Conservation (phyloP, 2,329 filamentous ascomycete species). For the Botrytis elliptica region DNA sequence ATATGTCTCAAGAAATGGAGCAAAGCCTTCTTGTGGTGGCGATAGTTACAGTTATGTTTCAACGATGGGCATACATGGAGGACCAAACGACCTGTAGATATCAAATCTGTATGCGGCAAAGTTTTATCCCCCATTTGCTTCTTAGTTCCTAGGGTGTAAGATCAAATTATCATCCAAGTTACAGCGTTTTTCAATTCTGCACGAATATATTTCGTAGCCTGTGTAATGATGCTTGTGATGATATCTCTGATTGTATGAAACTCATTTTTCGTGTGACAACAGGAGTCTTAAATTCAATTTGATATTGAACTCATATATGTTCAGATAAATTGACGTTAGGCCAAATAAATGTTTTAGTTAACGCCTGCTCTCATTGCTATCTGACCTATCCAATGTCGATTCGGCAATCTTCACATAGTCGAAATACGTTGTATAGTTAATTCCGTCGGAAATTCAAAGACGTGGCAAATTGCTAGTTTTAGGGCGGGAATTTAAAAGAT, state of each 20-base stretch:
- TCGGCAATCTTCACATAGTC: neutral
- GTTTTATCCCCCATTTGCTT: neutral
- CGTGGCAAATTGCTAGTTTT: too few relatives aligned
- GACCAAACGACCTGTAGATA: neutral
- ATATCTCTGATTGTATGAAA: neutral
- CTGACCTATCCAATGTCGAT: neutral
- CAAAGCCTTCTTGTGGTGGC: fast-evolving
- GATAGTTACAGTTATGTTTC: neutral
- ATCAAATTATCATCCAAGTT: fast-evolving
- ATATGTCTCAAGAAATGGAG: neutral
- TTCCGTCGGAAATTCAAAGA: too few relatives aligned
- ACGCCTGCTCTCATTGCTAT: neutral
- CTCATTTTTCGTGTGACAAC: neutral
- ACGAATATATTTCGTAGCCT: neutral
- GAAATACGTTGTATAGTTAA: too few relatives aligned
- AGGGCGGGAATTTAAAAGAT: fast-evolving
- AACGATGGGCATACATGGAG: neutral
- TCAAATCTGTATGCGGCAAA: neutral
- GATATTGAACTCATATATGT: neutral
- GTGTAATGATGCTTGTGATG: neutral
- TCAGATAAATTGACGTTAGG: too few relatives aligned
- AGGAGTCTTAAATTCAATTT: neutral
- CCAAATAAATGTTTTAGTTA: neutral
- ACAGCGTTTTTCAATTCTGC: neutral
- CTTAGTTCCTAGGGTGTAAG: fast-evolving